These are phyloP conservation scores for Phaeoacremonium minimum DNA, from an alignment of 2,329 filamentous ascomycete species.

Conservation along the genomic window DNA sequence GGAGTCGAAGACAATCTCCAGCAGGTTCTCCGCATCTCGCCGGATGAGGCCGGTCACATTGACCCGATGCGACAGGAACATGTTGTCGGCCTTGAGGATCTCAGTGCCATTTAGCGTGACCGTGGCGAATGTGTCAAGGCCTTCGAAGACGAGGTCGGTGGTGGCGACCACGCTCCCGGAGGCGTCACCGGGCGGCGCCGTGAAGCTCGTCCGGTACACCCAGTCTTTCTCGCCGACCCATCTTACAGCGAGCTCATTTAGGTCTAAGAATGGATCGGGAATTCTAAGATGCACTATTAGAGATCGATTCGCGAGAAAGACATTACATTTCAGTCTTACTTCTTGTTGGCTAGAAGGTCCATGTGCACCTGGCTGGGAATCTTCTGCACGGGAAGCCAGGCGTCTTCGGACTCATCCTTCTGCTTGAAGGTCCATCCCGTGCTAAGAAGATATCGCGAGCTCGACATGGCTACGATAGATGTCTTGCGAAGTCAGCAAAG, in stretches of 20 bases:
- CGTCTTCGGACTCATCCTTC: too few species aligned
- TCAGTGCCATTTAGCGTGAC: conserved; percentile 49
- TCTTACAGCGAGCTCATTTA: conserved; percentile 55
- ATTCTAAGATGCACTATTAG: conserved; percentile 25
- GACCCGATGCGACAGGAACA: conserved; percentile 57
- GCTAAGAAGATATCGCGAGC: too few species aligned
- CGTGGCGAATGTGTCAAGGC: conserved; percentile 59
- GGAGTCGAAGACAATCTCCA: conserved; percentile 55
- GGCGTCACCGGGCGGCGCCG: conserved; percentile 10
- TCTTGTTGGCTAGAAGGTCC: conserved; percentile 28
- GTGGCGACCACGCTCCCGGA: conserved; percentile 15
- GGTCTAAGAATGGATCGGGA: conserved; percentile 53
- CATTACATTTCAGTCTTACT: conserved; percentile 15
- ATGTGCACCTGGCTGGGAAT: conserved; percentile 32
- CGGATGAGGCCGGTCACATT: conserved; percentile 39
- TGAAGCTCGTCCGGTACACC: conserved; percentile 45
- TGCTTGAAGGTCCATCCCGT: too few species aligned
- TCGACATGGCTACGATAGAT: too few species aligned
- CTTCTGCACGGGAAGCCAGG: conserved; percentile 27
- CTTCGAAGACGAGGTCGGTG: conserved; percentile 54
- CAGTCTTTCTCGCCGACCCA: conserved; percentile 62
- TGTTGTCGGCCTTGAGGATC: conserved; percentile 56
- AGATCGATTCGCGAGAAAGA: neutral
- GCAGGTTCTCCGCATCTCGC: conserved; percentile 27
- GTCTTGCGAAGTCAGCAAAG: too few species aligned